phyloP scores from a whole-genome alignment of 202 grass and related monocot genomes.

The Cymbopogon flexuosus region DNA sequence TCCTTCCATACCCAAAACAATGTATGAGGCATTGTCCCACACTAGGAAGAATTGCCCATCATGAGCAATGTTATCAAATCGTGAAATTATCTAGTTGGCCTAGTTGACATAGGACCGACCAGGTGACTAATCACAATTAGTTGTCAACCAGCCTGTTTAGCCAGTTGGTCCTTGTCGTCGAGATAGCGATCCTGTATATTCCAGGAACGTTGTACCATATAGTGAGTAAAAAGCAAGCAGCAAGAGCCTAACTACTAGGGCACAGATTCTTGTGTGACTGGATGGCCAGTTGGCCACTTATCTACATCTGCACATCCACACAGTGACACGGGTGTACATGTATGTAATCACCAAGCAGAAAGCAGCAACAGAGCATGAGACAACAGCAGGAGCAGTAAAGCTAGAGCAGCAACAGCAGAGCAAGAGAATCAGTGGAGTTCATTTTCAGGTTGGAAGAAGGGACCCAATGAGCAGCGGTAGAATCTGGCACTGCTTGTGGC shows the following conservation, averaged over 20 bases:
- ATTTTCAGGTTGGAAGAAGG: neutral
- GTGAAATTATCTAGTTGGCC: neutral
- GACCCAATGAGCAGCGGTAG: neutral
- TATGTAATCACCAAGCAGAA: too few relatives aligned
- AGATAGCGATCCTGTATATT: neutral
- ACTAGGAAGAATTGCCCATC: slow-evolving; percentile 48
- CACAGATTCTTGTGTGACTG: too few relatives aligned
- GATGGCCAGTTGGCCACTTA: too few relatives aligned
- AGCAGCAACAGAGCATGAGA: neutral
- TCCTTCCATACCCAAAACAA: slow-evolving; percentile 21
- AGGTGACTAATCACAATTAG: neutral
- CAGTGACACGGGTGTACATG: too few relatives aligned
- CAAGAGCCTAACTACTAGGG: too few relatives aligned
- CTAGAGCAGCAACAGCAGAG: neutral
- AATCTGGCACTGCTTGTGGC: neutral
- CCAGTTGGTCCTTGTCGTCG: neutral
- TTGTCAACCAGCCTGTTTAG: neutral
- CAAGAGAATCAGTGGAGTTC: neutral
- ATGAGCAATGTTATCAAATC: neutral
- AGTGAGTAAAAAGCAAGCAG: neutral
- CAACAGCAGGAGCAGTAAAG: neutral
- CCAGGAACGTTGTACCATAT: neutral
- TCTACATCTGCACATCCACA: too few relatives aligned
- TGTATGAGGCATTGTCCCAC: slow-evolving; percentile 45
- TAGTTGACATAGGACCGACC: neutral